Evolutionary conservation across 2,329 filamentous ascomycete species (phyloP), one percentile per base, ranked within the genome.

Genomic region (Sporothrix mexicana): DNA sequence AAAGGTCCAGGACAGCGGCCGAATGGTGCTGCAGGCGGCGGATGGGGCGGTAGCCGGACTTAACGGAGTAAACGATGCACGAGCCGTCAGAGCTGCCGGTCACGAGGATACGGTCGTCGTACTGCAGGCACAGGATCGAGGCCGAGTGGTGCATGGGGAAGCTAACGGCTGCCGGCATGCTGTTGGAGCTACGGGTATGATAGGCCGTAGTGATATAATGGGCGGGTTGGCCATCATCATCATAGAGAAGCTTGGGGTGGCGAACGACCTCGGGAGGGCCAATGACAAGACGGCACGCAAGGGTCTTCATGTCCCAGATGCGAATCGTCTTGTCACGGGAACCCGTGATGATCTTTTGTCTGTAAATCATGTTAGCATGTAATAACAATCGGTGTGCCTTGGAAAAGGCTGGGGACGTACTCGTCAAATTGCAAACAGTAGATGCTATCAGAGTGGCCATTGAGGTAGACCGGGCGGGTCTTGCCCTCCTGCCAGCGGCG

Each of bases 391-490:
- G 6, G 20, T 67, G 17, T 51, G n/a, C n/a, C 7, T 43, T 25
- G 1, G 13, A 17, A 3, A 10, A 17, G 20, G 25, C 20, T 36
- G 12, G 23, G 23, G 20, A 85, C 91, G 77, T 87, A 94, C 91
- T 98, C 95, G 80, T 99, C 96, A 80, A 98, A 99, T 80, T 99
- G 96, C 72, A 97, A 89, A 81, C 96, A 99, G 83, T 99, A 99
- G 73, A 99, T 97, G 76, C 94, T 98, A 81, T 99, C 96, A 36
- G 91, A 91, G 80, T 99, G 96, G 1, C 96, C 96, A 78, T 96
- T 94, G 25, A 99, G 87, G 81, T 98, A 98, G 72, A 97, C 90
- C 0, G 94, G 91, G 62, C 90, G 91, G 9, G 94, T 93, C 76
- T 91, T 90, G 72, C 93, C 92, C 69, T 90, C 85, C 77, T 89